These are phyloP conservation scores for Hypoxylon sp. DNA, from an alignment of 2,329 filamentous ascomycete species.

Conservation along the genomic window DNA sequence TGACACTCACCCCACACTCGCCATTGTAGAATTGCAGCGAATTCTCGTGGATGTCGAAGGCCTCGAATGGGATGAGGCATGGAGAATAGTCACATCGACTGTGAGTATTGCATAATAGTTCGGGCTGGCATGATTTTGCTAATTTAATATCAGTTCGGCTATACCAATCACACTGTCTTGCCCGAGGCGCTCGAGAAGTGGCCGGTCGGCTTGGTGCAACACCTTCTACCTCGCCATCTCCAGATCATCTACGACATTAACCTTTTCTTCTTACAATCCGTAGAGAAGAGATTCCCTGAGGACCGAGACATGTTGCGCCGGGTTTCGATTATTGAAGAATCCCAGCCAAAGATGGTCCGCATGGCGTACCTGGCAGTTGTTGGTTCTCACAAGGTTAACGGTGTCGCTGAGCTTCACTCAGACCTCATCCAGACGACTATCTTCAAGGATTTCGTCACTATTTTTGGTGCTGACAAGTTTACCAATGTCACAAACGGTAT, in stretches of 20 bases:
- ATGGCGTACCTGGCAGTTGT: constrained; percentile 97
- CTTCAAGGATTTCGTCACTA: constrained; percentile 97
- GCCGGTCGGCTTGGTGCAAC: constrained; percentile 93
- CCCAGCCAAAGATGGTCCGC: constrained; percentile 95
- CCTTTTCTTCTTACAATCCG: constrained; percentile 88
- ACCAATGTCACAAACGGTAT: constrained; percentile 99
- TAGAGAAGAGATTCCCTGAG: constrained; percentile 91
- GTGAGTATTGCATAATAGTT: constrained; percentile 60
- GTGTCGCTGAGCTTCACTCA: constrained; percentile 96
- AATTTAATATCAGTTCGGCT: constrained; percentile 77
- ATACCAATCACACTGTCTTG: constrained; percentile 98
- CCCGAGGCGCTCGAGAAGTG: constrained; percentile 98
- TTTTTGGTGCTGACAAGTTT: constrained; percentile 97
- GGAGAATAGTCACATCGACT: constrained; percentile 81
- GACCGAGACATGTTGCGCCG: constrained; percentile 87
- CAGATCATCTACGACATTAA: constrained; percentile 99
- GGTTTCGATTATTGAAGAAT: constrained; percentile 98
- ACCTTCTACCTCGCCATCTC: constrained; percentile 92
- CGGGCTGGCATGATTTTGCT: constrained; percentile 36
- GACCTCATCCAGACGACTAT: constrained; percentile 99
- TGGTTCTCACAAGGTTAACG: constrained; percentile 99
- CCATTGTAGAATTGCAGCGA: constrained; percentile 94
- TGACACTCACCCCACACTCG: constrained; percentile 96
- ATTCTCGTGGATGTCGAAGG: constrained; percentile 92
- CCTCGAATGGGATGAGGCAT: constrained; percentile 93